Base-by-base conservation (phyloP, 1,284 basidiomycete species). In the Pseudomicrostroma phylloplanum region DNA sequence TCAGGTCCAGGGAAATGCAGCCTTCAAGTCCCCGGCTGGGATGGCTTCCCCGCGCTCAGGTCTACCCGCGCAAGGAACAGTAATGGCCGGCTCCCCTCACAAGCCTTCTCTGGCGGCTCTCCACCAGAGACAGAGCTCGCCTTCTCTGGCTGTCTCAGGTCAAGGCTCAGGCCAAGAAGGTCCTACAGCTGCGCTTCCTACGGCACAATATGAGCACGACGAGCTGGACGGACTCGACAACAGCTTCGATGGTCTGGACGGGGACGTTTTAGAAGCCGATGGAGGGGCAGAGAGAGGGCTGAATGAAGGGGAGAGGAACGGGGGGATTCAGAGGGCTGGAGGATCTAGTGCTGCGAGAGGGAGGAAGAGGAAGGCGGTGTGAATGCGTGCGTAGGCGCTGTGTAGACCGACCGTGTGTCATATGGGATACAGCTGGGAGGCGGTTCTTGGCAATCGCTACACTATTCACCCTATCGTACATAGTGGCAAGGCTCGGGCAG, bases 171-270 rank as follows among this genome's bases (percentile, higher is more conserved):
- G 46, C 12, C 17, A 23, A n/a, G n/a, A 48, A 48, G 17, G 4
- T 3, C 4, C 6, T 11, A 48, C 4, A 4, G 23, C 7, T 11
- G 46, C n/a, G 46, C 17, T 7, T n/a, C 46, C 17, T 23, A 48
- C 46, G 23, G 23, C 46, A 4, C 23, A 48, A 12, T 23, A 48
- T 7, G 46, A 48, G 46, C n/a, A 48, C 17, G 46, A 48, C 46
- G 46, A 48, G 46, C n/a, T 23, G 46, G 46, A 48, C 46, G 46
- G 23, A 23, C 46, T 48, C 6, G 46, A 48, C 46, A 48, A n/a
- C n/a, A n/a, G n/a, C 23, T 48, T 48, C 12, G 46, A 48, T 48
- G 46, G 46, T n/a, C 46, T 48, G n/a, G 46, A 48, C 12, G 46
- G 46, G 12, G 46, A 48, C 12, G 4, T n/a, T 4, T 7, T 6